phyloP scores from a whole-genome alignment of 768 basidiomycete species.

The Tulasnella sp. region DNA sequence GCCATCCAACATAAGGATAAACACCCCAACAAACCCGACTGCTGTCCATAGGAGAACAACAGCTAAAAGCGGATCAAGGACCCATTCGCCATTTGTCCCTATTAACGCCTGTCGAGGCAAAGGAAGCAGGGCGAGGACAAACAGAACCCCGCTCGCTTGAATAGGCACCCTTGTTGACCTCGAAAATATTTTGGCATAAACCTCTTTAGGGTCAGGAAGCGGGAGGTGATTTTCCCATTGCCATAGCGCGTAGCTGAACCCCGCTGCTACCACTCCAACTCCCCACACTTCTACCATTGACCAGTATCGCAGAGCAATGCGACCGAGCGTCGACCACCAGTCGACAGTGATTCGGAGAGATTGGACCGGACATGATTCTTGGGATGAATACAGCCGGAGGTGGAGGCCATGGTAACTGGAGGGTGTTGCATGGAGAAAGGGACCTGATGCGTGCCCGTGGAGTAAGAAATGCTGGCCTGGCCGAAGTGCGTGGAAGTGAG shows the following conservation, averaged over 20 bases:
- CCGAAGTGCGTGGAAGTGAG: slow-evolving; percentile 35
- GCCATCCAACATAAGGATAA: not conserved
- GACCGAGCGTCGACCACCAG: slow-evolving; percentile 60
- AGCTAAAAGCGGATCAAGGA: slow-evolving; percentile 44
- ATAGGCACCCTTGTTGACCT: not conserved
- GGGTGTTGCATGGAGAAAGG: slow-evolving; percentile 26
- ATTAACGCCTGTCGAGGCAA: slow-evolving; percentile 48
- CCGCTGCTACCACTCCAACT: slow-evolving; percentile 55
- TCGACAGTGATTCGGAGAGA: slow-evolving; percentile 54
- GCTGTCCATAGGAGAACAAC: slow-evolving; percentile 50
- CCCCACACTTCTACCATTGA: slow-evolving; percentile 66
- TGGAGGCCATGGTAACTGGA: slow-evolving; percentile 8
- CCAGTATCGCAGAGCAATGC: slow-evolving; percentile 65
- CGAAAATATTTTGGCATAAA: not conserved
- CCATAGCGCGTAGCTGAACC: slow-evolving; percentile 49
- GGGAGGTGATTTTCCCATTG: slow-evolving; percentile 24
- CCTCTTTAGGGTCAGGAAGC: not conserved
- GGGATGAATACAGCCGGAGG: not conserved
- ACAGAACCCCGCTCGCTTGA: slow-evolving; percentile 28
- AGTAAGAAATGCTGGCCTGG: slow-evolving; percentile 25
- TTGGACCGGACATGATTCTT: slow-evolving; percentile 44
- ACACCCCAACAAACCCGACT: slow-evolving; percentile 5
- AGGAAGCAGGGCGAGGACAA: slow-evolving; percentile 48
- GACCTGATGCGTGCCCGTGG: slow-evolving; percentile 25
- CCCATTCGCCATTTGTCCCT: slow-evolving; percentile 47